Evolutionary conservation across 2,329 filamentous ascomycete species (phyloP).

Genomic region (Dactylellina haptotyla): DNA sequence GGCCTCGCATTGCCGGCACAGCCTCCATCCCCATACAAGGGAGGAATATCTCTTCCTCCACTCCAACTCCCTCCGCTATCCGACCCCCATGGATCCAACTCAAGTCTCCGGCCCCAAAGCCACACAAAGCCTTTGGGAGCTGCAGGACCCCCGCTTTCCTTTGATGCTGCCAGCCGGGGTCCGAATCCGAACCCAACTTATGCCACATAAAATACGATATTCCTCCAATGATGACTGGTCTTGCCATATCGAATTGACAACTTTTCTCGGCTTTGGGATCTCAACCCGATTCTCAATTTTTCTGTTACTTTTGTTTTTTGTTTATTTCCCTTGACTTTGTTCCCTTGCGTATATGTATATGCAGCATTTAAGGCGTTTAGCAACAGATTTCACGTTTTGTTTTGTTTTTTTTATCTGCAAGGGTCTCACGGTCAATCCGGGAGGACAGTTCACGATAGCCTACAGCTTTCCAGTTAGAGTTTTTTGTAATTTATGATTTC

Average conservation of each 20-base stretch:
- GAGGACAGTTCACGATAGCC: slow-evolving; percentile 18
- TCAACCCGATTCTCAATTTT: slow-evolving; percentile 9
- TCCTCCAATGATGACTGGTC: neutral
- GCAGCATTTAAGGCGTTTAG: slow-evolving; percentile 51
- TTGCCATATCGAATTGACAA: too few relatives aligned
- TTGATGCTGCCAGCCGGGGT: slow-evolving; percentile 30
- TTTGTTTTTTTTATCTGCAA: slow-evolving; percentile 35
- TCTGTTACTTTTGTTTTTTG: slow-evolving; percentile 8
- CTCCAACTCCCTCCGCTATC: slow-evolving; percentile 42
- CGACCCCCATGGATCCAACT: slow-evolving; percentile 36
- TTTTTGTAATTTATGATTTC: slow-evolving; percentile 49
- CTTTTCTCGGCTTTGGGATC: slow-evolving; percentile 16
- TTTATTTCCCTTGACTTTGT: slow-evolving; percentile 15
- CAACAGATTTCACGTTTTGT: slow-evolving; percentile 27
- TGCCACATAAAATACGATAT: slow-evolving; percentile 19
- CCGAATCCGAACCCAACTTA: slow-evolving; percentile 41
- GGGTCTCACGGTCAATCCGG: slow-evolving; percentile 13
- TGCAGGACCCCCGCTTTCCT: slow-evolving; percentile 45
- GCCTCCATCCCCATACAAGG: slow-evolving; percentile 49
- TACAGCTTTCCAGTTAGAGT: slow-evolving; percentile 28
- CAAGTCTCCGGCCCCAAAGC: slow-evolving; percentile 25
- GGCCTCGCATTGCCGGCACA: slow-evolving; percentile 45
- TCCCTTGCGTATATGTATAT: slow-evolving; percentile 17
- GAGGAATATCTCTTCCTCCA: slow-evolving; percentile 42
- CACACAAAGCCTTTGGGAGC: slow-evolving; percentile 32